phyloP scores from a whole-genome alignment of 129 eudicot genomes.

The Gnaphalium uliginosum region DNA sequence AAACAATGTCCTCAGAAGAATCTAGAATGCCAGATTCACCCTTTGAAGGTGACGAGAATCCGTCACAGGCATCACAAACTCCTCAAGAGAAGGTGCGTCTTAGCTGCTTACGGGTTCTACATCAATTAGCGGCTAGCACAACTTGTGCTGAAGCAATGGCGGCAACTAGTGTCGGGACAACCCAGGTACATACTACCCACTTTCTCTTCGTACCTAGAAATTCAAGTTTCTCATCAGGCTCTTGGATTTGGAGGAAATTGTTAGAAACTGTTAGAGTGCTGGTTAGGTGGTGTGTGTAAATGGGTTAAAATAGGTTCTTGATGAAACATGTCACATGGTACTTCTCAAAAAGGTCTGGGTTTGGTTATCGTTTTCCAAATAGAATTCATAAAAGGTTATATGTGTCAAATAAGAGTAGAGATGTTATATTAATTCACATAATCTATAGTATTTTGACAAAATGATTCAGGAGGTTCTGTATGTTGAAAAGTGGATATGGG shows the following conservation, averaged over 20 bases:
- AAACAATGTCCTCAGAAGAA: conserved; percentile 70
- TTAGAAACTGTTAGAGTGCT: not conserved
- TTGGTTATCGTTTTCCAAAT: not conserved
- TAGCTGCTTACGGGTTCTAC: conserved; percentile 94
- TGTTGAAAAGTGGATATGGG: not conserved
- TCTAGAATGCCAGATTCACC: conserved; percentile 39
- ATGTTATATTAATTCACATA: not conserved
- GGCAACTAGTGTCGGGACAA: conserved; percentile 96
- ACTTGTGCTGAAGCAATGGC: conserved; percentile 99
- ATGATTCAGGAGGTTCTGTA: not conserved
- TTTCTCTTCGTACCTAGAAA: not conserved
- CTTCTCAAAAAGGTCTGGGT: not conserved
- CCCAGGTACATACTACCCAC: conserved; percentile 61
- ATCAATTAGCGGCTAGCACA: conserved; percentile 97
- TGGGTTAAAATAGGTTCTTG: not conserved
- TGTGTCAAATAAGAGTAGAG: not conserved
- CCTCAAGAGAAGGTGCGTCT: conserved; percentile 94
- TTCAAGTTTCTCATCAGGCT: not conserved
- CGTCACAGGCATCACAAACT: conserved; percentile 55
- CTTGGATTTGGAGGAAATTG: not conserved
- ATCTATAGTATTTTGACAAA: not conserved
- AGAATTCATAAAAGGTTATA: not conserved
- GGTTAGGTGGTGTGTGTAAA: not conserved
- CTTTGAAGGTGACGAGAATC: conserved; percentile 54
- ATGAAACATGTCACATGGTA: not conserved